A percentile compares a stretch with the other conserved stretches of the same genome.
Conservation (phyloP, 805 yeast genomes). For the Metschnikowia picachoensis region DNA sequence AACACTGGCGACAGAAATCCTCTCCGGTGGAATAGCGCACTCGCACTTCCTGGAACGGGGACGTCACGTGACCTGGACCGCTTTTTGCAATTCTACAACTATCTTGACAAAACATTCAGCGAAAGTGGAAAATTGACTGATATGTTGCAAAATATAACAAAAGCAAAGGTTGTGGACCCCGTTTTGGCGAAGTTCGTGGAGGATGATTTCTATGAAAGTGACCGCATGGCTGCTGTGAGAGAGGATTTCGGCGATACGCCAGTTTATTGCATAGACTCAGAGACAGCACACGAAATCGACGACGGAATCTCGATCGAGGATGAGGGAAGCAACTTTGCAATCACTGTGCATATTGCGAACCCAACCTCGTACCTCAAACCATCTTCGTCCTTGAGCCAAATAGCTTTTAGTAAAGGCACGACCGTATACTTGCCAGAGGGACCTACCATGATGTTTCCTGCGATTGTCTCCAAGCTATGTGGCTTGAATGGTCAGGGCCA, state of each 20-base stretch:
- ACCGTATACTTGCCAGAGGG: constrained; percentile 74
- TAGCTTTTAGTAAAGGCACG: constrained; percentile 57
- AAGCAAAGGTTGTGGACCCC: background rate
- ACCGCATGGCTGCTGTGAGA: constrained; percentile 32
- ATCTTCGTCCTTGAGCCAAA: constrained; percentile 38
- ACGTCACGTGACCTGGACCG: constrained; percentile 41
- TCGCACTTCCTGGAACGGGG: constrained; percentile 42
- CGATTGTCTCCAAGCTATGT: constrained; percentile 44
- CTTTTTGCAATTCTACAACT: constrained; percentile 40
- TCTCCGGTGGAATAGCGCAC: constrained; percentile 43
- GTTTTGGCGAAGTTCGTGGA: background rate
- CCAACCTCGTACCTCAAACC: constrained; percentile 65
- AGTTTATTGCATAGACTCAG: constrained; percentile 81
- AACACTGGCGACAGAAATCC: constrained; percentile 43
- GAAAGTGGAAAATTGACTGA: background rate
- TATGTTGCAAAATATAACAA: background rate
- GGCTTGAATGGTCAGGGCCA: constrained; percentile 44
- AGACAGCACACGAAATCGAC: constrained; percentile 83
- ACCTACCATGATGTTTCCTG: constrained; percentile 69
- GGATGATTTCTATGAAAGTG: constrained; percentile 22
- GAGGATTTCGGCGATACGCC: constrained; percentile 42
- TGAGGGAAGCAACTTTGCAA: constrained; percentile 26
- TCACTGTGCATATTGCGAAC: constrained; percentile 81
- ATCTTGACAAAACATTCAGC: constrained; percentile 19
- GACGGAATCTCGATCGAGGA: constrained; percentile 75